These are phyloP conservation scores for Rosa chinensis DNA, from an alignment of 306 rosid genomes.

Conservation along the genomic window DNA sequence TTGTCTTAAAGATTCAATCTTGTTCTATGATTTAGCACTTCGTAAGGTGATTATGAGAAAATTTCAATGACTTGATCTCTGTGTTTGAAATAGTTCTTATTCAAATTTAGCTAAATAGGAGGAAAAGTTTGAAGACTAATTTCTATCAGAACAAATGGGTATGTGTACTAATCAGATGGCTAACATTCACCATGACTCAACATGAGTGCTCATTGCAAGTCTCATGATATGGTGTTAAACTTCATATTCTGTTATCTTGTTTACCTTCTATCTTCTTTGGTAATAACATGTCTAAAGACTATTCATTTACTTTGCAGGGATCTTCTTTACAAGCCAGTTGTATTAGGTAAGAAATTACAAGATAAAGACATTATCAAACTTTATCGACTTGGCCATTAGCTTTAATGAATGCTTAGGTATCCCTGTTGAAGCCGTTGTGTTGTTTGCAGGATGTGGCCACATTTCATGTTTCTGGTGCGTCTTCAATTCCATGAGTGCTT, in stretches of 20 bases:
- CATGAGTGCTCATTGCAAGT: background rate
- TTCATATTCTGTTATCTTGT: background rate
- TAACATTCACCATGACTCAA: background rate
- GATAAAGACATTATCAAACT: background rate
- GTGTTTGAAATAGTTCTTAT: background rate
- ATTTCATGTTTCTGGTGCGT: conserved; percentile 93
- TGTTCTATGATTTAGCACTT: background rate
- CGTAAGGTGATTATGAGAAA: background rate
- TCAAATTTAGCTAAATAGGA: background rate
- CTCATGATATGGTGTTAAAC: background rate
- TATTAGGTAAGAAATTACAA: conserved; percentile 52
- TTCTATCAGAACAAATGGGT: background rate
- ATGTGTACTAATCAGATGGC: background rate
- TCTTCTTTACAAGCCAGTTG: conserved; percentile 84
- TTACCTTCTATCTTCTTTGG: background rate
- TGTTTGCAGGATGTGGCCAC: conserved; percentile 84
- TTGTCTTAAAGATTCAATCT: background rate
- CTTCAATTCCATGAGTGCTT: conserved; percentile 48
- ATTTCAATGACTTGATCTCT: background rate
- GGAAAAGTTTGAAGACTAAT: background rate
- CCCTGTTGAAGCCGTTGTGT: background rate
- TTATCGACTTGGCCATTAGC: background rate
- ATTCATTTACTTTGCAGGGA: conserved; percentile 56
- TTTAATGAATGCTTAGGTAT: background rate
- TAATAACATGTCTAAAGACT: background rate